Evolutionary conservation across 208 protist species (phyloP), one percentile per base, ranked within the genome.

Genomic region (Leishmania turanica): DNA sequence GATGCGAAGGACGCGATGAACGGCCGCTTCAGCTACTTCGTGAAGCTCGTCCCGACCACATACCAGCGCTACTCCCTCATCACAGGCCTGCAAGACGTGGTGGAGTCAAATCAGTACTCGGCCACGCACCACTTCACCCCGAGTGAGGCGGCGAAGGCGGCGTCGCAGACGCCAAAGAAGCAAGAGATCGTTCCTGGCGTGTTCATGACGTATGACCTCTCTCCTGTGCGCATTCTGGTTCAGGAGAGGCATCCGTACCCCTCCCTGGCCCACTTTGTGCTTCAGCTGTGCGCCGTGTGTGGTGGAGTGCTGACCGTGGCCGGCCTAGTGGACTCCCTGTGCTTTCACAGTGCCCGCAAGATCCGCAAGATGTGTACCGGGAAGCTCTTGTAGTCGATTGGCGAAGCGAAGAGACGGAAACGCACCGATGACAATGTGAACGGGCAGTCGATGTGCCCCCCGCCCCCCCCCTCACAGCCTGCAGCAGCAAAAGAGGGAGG

Each of bases 181-280:
- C 68, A 77, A 27, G 37, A 76, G n/a, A 58, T 94, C 64, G 78
- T 93, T 37, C 89, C 92, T 24, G 94, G 94, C 34, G 91, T 98
- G 27, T 98, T 97, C 82, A 90, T 98, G 34, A 90, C 89, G 73
- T 98, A 97, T 81, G 96, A 98, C 77, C 78, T 98, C 34, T 95
- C 91, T 8, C 93, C 96, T 60, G 95, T 98, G 70, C 85, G 88
- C 31, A 91, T 96, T 37, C 85, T 90, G 45, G 86, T 95, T 15
- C 68, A 69, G n/a, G 62, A 90, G 65, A 77, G 76, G 42, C 86
- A 88, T 53, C 90, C 91, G 68, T 93, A 95, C 83, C 81, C 87
- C 6, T 93, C 90, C 6, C 58, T 93, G 24, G 70, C 86, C 47
- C 91, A 95, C 83, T 87, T 95, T 54, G 42, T 93, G 53, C 82